Conservation (phyloP, 2,329 filamentous ascomycete species). For the Fusarium musae region DNA sequence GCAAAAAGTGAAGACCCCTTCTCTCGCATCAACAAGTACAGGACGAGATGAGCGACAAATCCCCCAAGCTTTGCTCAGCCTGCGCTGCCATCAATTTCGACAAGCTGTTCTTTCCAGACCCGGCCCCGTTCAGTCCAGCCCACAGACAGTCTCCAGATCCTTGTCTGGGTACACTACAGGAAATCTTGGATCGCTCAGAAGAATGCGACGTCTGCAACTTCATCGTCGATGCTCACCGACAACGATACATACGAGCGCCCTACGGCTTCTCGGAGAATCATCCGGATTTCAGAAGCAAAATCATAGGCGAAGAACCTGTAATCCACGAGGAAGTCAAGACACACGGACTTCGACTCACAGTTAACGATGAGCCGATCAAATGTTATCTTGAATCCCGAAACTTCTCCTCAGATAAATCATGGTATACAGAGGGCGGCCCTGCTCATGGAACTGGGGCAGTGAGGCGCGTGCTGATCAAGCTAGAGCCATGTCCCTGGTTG, state of each 20-base stretch:
- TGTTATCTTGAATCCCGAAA: not conserved
- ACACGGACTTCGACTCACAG: slow-evolving; percentile 9
- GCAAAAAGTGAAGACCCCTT: no score
- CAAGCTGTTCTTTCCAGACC: not conserved
- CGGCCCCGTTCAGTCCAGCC: fast-evolving
- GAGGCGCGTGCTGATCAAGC: not conserved
- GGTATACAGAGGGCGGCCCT: not conserved
- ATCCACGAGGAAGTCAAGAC: not conserved
- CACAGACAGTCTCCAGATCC: fast-evolving
- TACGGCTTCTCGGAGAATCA: not conserved
- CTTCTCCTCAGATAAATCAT: not conserved
- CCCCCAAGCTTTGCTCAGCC: not conserved
- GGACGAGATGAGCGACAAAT: fast-evolving
- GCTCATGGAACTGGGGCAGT: not conserved
- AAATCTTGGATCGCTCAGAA: not conserved
- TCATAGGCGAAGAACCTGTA: not conserved
- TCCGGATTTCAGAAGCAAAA: not conserved
- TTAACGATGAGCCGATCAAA: not conserved
- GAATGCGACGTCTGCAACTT: slow-evolving; percentile 9
- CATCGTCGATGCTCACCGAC: slow-evolving; percentile 1
- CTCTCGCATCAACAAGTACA: no score
- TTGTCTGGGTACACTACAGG: slow-evolving; percentile 15
- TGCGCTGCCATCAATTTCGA: slow-evolving; percentile 8
- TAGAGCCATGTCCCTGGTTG: slow-evolving; percentile 2
- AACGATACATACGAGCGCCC: slow-evolving; percentile 1